Evolutionary conservation across 2,329 filamentous ascomycete species (phyloP).

Genomic region (Aspergillus vadensis): DNA sequence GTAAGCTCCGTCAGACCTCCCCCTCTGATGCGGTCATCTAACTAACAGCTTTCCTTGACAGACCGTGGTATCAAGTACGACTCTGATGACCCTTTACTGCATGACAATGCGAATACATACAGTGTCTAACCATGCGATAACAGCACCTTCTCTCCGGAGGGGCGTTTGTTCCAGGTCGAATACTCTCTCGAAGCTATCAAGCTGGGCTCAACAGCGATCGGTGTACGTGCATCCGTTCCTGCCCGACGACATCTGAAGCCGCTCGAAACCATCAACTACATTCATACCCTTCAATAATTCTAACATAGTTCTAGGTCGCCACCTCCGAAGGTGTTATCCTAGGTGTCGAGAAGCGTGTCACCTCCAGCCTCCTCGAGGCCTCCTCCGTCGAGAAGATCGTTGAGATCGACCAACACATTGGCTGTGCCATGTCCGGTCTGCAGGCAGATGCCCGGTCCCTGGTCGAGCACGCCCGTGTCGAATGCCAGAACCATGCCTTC

Average conservation of each 20-base stretch:
- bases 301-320: constrained; percentile 61
- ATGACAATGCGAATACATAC: constrained; percentile 12
- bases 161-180: constrained; percentile 99
- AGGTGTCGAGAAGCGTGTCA: constrained; percentile 98
- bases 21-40: constrained; percentile 34
- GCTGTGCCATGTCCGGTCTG: constrained; percentile 96
- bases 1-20: constrained; percentile 58
- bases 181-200: constrained; percentile 99
- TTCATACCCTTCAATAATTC: constrained; percentile 5
- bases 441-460: constrained; percentile 97
- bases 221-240: constrained; percentile 55
- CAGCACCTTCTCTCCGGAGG: constrained; percentile 99
- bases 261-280: background rate
- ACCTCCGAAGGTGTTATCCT: constrained; percentile 94
- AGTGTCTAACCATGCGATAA: constrained; percentile 26
- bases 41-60: constrained; percentile 51
- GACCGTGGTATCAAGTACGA: constrained; percentile 96
- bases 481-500: constrained; percentile 95
- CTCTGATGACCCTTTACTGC: constrained; percentile 3
- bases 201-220: constrained; percentile 96
- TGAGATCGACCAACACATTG: constrained; percentile 98
- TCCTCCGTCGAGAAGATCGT: constrained; percentile 99
- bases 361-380: constrained; percentile 93
- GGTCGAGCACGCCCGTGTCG: constrained; percentile 97
- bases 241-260: background rate